Conservation (phyloP, 192 early-diverging fungal genomes). For the Umbelopsis isabellina region DNA sequence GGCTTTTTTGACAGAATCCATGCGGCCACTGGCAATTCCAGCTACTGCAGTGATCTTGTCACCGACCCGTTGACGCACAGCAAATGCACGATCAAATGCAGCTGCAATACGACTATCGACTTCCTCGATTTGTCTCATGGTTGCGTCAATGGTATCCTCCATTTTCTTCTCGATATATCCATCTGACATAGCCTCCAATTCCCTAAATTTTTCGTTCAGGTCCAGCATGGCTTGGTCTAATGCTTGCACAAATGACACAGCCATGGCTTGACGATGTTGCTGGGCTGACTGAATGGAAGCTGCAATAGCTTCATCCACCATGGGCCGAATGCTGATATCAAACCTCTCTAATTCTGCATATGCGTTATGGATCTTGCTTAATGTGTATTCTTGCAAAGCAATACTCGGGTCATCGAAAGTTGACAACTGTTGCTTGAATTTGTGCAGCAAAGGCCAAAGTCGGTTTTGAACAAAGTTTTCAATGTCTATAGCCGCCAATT, state of each 20-base stretch:
- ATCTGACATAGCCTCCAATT: constrained; percentile 40
- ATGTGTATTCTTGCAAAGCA: constrained; percentile 27
- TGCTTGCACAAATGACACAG: constrained; percentile 41
- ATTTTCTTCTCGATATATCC: constrained; percentile 20
- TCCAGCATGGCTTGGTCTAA: constrained; percentile 45
- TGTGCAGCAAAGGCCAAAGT: constrained; percentile 29
- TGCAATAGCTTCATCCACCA: constrained; percentile 25
- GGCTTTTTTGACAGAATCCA: constrained; percentile 48
- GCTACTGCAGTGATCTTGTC: constrained; percentile 34
- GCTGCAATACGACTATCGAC: constrained; percentile 34
- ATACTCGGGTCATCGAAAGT: constrained; percentile 26
- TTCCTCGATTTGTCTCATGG: constrained; percentile 39
- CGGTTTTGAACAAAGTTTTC: constrained; percentile 34
- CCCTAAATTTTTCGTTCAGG: constrained; percentile 51
- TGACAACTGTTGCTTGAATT: constrained; percentile 28
- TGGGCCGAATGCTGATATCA: constrained; percentile 17
- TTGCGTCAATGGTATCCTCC: constrained; percentile 35
- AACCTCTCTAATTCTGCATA: constrained; percentile 27
- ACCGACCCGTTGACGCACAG: constrained; percentile 28
- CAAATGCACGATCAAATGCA: constrained; percentile 26
- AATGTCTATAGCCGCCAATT: constrained; percentile 26
- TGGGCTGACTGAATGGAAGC: constrained; percentile 6
- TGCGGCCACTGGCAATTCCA: constrained; percentile 37
- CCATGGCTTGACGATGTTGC: constrained; percentile 30
- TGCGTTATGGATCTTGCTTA: constrained; percentile 27